Evolutionary conservation across 306 rosid species (phyloP).

Genomic region (Casuarina cunninghamiana): DNA sequence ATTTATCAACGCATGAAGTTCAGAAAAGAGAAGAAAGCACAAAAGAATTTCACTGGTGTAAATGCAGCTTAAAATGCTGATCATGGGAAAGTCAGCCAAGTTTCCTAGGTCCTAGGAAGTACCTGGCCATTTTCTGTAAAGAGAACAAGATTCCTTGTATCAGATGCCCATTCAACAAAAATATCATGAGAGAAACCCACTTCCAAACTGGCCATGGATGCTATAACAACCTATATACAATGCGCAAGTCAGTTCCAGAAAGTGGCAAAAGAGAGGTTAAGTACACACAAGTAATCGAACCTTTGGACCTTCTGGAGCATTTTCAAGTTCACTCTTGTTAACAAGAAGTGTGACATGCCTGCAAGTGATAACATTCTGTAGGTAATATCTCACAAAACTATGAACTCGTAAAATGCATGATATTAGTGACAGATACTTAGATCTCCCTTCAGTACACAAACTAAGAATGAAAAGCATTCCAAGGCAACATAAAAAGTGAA

Average conservation of each 20-base stretch:
- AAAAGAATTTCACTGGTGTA: background rate
- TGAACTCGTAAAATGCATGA: background rate
- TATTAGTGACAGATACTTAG: background rate
- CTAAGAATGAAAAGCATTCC: background rate
- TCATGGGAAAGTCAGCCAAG: conserved; percentile 15
- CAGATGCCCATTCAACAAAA: conserved; percentile 90
- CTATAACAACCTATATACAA: conserved; percentile 74
- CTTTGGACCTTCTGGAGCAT: conserved; percentile 96
- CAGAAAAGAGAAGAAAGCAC: background rate
- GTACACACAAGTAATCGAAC: conserved; percentile 36
- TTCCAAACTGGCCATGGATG: conserved; percentile 99
- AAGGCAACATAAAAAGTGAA: background rate
- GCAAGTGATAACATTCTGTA: conserved; percentile 41
- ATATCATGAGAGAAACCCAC: conserved; percentile 97
- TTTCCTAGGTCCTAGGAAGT: conserved; percentile 9
- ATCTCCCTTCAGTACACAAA: background rate
- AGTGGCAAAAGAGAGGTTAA: conserved; percentile 18
- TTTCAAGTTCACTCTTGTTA: conserved; percentile 83
- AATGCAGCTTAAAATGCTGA: conserved; percentile 2
- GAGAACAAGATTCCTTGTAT: conserved; percentile 74
- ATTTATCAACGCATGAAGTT: background rate
- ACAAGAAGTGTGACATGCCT: conserved; percentile 67
- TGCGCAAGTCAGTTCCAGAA: conserved; percentile 19
- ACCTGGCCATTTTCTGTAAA: conserved; percentile 98
- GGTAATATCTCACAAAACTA: conserved; percentile 21